Base-by-base conservation (phyloP, 2,329 filamentous ascomycete species). In the Biscogniauxia mediterranea region DNA sequence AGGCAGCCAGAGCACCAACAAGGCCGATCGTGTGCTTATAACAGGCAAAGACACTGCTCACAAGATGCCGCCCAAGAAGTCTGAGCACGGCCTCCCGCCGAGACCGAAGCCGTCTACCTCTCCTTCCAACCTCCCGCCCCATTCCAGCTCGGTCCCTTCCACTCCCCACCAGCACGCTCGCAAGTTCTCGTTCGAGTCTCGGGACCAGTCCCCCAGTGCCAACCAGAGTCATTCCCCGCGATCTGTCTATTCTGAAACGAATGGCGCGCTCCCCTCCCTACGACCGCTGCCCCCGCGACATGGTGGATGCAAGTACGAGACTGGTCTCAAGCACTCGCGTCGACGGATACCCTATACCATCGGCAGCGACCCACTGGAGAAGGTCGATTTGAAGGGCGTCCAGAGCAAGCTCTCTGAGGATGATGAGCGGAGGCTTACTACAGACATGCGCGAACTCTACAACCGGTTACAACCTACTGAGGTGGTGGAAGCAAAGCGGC, bases 321-420 rank as follows among this genome's bases (percentile, higher is more conserved):
- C 92, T 13, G 90, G 89, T 21, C 86, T 93, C 74, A 88, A 92
- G 23, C 88, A 90, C 73, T 90, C 90, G 56, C 88, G 92, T 69
- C 85, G 95, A 74, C 85, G 95, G 70, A 96, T 99, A 83, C 92
- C 92, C 20, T 99, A 99, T 79, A 93, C 88, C 67, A 84, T 95
- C 60, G 93, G 93, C n/a, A 87, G 87, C 63, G 90, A 96, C 66
- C 83, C 85, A 66, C 78, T 98, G 55, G 89, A 91, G 60, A 88
- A 85, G 71, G 82, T 89, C 57, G 88, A 91, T 64, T 81, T 87
- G 69, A 82, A 88, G 57, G 93, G 90, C 72, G 83, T 91, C 70
- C 87, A 96, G 79, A 86, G 82, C 75, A 85, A 83, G 59, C 76
- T 96, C 64, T 85, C 86, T 4, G 83, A 88, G 52, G 86, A 90